A percentile compares a stretch with the other conserved stretches of the same genome.
Conservation (phyloP, 805 yeast species). For the Starmerella stigmatis region DNA sequence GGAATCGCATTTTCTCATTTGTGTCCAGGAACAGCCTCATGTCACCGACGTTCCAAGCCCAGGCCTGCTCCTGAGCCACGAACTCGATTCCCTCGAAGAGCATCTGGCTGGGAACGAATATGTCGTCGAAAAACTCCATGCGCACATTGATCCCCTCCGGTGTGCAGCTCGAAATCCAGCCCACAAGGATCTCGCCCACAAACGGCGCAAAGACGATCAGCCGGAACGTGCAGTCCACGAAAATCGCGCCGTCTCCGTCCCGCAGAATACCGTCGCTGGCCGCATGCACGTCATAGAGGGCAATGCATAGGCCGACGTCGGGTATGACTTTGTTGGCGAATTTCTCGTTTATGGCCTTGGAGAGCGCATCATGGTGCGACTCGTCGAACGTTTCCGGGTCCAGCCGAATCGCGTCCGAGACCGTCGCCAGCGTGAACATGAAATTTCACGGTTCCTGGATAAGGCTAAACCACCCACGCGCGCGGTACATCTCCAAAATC, state of each 20-base stretch:
- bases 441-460: background rate
- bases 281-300: constrained; percentile 73
- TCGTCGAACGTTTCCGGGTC: constrained; percentile 75
- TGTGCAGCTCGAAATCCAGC: constrained; percentile 85
- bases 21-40: constrained; percentile 75
- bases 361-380: constrained; percentile 61
- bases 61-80: constrained; percentile 68
- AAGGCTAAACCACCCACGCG: too few species aligned
- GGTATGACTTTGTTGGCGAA: constrained; percentile 78
- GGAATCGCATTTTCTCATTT: constrained; percentile 81
- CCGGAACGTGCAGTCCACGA: constrained; percentile 58
- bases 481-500: too few species aligned
- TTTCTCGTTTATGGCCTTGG: constrained; percentile 71
- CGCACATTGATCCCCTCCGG: constrained; percentile 75
- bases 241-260: constrained; percentile 92
- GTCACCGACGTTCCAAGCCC: constrained; percentile 80
- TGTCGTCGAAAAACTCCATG: constrained; percentile 83
- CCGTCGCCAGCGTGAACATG: constrained; percentile 77
- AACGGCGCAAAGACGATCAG: constrained; percentile 84
- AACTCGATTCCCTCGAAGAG: constrained; percentile 68
- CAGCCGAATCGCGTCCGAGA: constrained; percentile 75
- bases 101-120: constrained; percentile 73
- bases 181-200: constrained; percentile 83
- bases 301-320: constrained; percentile 71
- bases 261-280: constrained; percentile 79